Evolutionary conservation across 139 green algal species (phyloP).

Genomic region (Raphidocelis subcapitata): DNA sequence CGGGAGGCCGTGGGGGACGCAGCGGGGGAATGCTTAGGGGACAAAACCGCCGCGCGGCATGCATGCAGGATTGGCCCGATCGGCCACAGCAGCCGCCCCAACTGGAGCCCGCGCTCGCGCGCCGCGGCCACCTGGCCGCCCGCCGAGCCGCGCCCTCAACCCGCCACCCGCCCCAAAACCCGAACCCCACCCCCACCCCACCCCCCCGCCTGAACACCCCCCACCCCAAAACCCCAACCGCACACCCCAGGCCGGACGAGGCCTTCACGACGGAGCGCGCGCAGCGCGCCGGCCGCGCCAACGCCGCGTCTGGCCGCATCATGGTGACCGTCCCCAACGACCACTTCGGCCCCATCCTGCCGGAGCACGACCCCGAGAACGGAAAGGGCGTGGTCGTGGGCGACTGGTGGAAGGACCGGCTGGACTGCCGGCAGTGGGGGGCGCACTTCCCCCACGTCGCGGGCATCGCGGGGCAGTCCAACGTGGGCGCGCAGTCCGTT

Average conservation of each 20-base stretch:
- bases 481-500: conserved; percentile 62
- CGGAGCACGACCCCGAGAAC: conserved; percentile 80
- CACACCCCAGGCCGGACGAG: conserved; percentile 71
- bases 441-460: conserved; percentile 95
- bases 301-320: conserved; percentile 86
- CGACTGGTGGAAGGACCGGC: conserved; percentile 85
- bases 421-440: conserved; percentile 95
- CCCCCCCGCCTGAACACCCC: no score
- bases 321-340: conserved; percentile 87
- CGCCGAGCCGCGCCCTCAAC: background rate
- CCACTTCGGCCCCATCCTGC: conserved; percentile 94
- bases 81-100: no score
- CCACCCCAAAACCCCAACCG: no score
- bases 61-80: no score
- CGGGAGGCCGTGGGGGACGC: no score
- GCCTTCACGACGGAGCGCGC: conserved; percentile 88
- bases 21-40: no score
- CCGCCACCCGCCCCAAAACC: no score
- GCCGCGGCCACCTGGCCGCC: background rate
- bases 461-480: conserved; percentile 91
- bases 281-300: conserved; percentile 73
- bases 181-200: no score
- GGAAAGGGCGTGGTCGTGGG: conserved; percentile 80
- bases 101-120: no score
- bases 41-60: no score